Evolutionary conservation across 441 rosid species (phyloP), one percentile per base, ranked within the genome.

Genomic region (Sinapis alba): DNA sequence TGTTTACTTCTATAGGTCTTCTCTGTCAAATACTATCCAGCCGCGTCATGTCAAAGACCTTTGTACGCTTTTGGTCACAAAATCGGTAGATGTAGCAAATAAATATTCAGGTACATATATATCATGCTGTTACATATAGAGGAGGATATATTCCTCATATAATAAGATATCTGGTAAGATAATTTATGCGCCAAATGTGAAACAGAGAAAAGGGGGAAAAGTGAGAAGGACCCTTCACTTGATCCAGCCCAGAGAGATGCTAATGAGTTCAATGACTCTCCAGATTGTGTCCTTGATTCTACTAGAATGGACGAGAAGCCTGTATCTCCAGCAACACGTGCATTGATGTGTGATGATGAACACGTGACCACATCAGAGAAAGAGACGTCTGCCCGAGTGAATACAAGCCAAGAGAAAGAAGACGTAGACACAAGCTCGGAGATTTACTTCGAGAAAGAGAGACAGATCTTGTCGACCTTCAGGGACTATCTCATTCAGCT

Each of bases 301-400:
- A 67, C 28, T 41, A 72, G 77, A 72, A 75, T 69, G 34, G 62
- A 51, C 30, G 83, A 77, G 71, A 82, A 38, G 74, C 84, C 88
- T 27, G 1, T 78, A 65, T 90, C 93, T 62, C 92, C 93, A 45
- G 88, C 81, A 72, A 89, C 89, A 24, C 83, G 86, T 3, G 87
- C 87, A 56, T 79, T 90, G 83, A 82, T 90, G 95, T 91, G 99
- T 66, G 98, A 96, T 77, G 98, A 96, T 59, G 88, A 89, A 63
- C 97, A 90, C 71, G 75, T 91, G 19, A 80, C 91, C 78, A 82
- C 86, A 47, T 79, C 86, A 85, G 84, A 79, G 81, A 81, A 76
- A 73, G 82, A 76, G 34, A 75, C 81, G 24, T 80, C 79, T n/a
- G 62, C 80, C 51, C 75, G 64, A 38, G 64, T 79, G 50, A 65